Percentiles rank a stretch among this genome's conserved stretches.
phyloP scores from a whole-genome alignment of 2,329 filamentous ascomycete genomes.

The Dactylellina leptospora region DNA sequence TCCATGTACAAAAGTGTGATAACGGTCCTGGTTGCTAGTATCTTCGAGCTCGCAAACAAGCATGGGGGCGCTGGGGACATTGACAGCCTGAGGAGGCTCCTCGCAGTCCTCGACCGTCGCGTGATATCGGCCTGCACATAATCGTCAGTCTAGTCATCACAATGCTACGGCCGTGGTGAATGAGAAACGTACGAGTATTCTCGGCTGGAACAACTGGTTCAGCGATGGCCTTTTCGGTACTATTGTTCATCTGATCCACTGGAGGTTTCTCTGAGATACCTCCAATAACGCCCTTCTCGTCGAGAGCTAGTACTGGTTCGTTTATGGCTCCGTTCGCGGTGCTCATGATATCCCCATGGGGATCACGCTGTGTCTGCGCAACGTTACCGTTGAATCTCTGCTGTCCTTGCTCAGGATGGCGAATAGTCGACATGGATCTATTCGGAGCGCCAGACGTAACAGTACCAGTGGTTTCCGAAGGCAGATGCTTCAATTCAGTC shows the following conservation, averaged over 20 bases:
- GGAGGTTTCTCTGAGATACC: background rate
- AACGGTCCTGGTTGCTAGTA: conserved; percentile 8
- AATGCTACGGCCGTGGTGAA: too few species aligned
- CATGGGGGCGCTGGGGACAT: background rate
- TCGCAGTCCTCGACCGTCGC: background rate
- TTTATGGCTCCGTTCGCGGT: background rate
- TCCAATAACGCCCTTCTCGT: background rate
- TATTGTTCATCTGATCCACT: background rate
- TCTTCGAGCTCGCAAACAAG: conserved; percentile 16
- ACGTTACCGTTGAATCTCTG: background rate
- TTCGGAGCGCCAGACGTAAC: background rate
- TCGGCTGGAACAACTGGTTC: background rate
- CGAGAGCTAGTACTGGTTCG: background rate
- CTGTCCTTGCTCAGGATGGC: too few species aligned
- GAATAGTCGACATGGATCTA: background rate
- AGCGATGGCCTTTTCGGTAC: background rate
- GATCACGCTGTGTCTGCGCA: conserved; percentile 2
- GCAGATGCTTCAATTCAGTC: conserved; percentile 19
- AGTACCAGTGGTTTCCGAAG: background rate
- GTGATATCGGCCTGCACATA: background rate
- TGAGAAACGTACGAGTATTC: too few species aligned
- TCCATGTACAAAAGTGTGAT: conserved; percentile 15
- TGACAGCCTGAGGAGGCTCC: background rate
- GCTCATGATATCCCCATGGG: conserved; percentile 15
- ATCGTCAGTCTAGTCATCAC: too few species aligned